phyloP scores from a whole-genome alignment of 2,329 filamentous ascomycete species.

The Colletotrichum paranaense region DNA sequence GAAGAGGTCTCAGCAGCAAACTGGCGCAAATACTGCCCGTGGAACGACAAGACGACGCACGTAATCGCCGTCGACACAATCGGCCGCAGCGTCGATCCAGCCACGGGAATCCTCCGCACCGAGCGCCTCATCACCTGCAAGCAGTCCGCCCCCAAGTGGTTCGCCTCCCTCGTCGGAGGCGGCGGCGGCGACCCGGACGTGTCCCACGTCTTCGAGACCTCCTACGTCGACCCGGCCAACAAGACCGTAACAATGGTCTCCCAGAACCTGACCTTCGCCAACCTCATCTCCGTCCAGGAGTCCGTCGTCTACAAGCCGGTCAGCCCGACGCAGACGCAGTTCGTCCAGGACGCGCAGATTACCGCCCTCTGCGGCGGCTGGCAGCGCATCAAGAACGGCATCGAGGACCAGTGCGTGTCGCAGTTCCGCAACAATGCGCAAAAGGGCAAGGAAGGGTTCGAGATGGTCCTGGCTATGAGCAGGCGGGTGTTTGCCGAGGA shows the following conservation, averaged over 20 bases:
- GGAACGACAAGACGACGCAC: conserved; percentile 98
- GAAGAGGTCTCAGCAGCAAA: conserved; percentile 97
- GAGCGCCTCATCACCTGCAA: conserved; percentile 73
- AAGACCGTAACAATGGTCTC: conserved; percentile 97
- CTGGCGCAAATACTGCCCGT: conserved; percentile 98
- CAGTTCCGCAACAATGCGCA: conserved; percentile 92
- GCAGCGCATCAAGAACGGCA: conserved; percentile 96
- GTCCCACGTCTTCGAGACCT: conserved; percentile 93
- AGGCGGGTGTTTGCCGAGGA: conserved; percentile 92
- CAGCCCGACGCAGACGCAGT: conserved; percentile 74
- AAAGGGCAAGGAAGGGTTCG: conserved; percentile 93
- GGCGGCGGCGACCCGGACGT: conserved; percentile 69
- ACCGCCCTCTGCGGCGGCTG: conserved; percentile 95
- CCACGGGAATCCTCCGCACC: conserved; percentile 70
- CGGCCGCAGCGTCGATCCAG: conserved; percentile 70
- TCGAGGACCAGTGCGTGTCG: conserved; percentile 91
- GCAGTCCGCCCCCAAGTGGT: conserved; percentile 79
- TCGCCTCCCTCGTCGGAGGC: conserved; percentile 80
- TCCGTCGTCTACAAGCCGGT: conserved; percentile 86
- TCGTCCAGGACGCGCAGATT: conserved; percentile 90
- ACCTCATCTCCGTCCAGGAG: conserved; percentile 91
- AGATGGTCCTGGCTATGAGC: conserved; percentile 94
- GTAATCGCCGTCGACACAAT: conserved; percentile 96
- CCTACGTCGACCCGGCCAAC: conserved; percentile 85
- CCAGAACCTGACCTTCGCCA: conserved; percentile 92